These are phyloP conservation scores for Sparassis latifolia DNA, from an alignment of 1,284 basidiomycete species.

Conservation along the genomic window DNA sequence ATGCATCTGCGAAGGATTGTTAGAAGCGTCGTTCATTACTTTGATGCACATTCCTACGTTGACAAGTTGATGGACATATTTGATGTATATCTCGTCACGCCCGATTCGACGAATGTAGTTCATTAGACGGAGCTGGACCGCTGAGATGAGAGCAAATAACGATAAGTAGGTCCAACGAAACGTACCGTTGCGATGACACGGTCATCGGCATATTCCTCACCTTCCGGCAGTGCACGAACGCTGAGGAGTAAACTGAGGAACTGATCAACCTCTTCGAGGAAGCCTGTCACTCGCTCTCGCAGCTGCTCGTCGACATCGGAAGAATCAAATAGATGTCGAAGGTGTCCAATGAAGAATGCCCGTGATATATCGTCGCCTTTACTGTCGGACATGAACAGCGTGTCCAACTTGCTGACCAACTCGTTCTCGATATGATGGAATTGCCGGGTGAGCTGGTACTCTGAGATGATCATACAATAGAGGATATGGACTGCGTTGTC, in stretches of 20 bases:
- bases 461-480: constrained; percentile 94
- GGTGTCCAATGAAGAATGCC: constrained; percentile 91
- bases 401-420: constrained; percentile 90
- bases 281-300: constrained; percentile 70
- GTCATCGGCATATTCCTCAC: constrained; percentile 92
- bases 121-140: constrained; percentile 76
- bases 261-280: constrained; percentile 86
- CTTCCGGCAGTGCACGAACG: constrained; percentile 88
- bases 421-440: constrained; percentile 90
- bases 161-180: background rate
- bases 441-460: constrained; percentile 76
- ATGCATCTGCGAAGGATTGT: constrained; percentile 52
- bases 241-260: constrained; percentile 93
- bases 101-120: constrained; percentile 86
- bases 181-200: constrained; percentile 83
- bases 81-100: constrained; percentile 85
- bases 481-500: constrained; percentile 89
- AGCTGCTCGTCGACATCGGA: constrained; percentile 78
- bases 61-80: constrained; percentile 92
- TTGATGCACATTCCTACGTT: constrained; percentile 43
- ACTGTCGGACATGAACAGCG: constrained; percentile 86
- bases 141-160: background rate
- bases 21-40: background rate
- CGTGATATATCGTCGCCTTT: constrained; percentile 87
- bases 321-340: constrained; percentile 82